A percentile compares a stretch with the other conserved stretches of the same genome.
Conservation (phyloP, 2,329 filamentous ascomycete species). For the Colletotrichum endophyticum region DNA sequence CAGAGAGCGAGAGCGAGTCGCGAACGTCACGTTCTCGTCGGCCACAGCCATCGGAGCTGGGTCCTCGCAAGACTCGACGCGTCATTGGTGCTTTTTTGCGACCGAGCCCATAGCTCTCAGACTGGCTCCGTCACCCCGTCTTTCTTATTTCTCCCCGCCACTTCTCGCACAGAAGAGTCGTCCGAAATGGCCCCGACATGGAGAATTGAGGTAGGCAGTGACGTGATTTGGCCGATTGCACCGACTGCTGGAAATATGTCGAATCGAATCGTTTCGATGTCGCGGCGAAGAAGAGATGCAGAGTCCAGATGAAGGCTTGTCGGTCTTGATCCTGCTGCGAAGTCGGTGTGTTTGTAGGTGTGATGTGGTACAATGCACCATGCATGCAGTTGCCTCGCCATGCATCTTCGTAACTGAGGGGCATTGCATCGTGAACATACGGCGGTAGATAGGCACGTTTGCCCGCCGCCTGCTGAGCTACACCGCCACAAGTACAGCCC, state of each 20-base stretch:
- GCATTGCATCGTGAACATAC: neutral
- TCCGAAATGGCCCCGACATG: neutral
- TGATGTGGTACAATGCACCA: neutral
- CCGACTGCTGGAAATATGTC: neutral
- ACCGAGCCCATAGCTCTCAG: neutral
- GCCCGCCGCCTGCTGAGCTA: neutral
- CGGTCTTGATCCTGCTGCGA: neutral
- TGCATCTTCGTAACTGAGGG: neutral
- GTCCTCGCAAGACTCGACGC: constrained; percentile 6
- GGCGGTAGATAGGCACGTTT: neutral
- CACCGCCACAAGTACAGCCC: neutral
- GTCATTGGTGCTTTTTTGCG: constrained; percentile 11
- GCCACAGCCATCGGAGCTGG: neutral
- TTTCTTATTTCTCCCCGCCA: constrained; percentile 6
- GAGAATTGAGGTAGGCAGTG: neutral
- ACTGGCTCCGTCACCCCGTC: neutral
- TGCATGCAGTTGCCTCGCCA: neutral
- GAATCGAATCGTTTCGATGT: neutral
- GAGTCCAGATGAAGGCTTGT: neutral
- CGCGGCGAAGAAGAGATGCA: neutral
- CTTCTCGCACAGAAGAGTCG: neutral
- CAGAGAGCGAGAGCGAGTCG: neutral
- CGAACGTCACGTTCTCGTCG: neutral
- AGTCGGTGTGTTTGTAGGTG: neutral
- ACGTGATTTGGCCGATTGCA: neutral